Conservation (phyloP, 352 stramenopile genomes). For the Phytophthora chlamydospora region DNA sequence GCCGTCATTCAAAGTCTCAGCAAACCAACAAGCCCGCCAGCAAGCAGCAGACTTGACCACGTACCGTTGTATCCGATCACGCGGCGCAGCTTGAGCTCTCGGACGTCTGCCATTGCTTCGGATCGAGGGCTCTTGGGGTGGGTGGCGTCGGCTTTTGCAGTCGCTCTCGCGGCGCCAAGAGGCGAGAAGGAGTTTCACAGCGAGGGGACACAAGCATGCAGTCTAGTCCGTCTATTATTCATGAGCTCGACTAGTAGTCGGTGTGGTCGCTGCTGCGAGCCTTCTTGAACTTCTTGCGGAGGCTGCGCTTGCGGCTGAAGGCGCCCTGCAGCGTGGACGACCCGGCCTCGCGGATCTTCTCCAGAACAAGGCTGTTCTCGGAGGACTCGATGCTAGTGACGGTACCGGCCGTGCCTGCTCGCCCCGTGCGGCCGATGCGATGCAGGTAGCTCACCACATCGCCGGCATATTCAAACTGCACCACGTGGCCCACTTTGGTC, state of each 20-base stretch:
- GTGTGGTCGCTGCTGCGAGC: neutral
- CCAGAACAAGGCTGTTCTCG: conserved; percentile 66
- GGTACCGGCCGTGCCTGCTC: conserved; percentile 52
- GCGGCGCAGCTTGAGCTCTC: conserved; percentile 75
- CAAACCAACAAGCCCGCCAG: neutral
- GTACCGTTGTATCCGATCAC: conserved; percentile 87
- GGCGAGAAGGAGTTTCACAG: conserved; percentile 31
- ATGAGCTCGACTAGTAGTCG: no score
- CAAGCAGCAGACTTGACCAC: neutral
- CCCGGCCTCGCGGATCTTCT: conserved; percentile 69
- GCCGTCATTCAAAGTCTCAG: conserved; percentile 1
- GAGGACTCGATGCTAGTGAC: conserved; percentile 75
- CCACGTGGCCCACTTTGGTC: conserved; percentile 69
- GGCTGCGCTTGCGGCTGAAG: conserved; percentile 86
- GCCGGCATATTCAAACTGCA: conserved; percentile 84
- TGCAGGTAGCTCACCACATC: conserved; percentile 87
- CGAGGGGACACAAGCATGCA: conserved; percentile 7
- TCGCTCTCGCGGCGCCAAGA: conserved; percentile 1
- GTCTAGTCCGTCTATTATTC: no score
- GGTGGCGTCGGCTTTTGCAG: neutral
- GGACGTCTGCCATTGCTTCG: conserved; percentile 62
- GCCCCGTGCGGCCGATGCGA: conserved; percentile 76
- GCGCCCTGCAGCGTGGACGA: conserved; percentile 52
- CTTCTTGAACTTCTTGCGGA: conserved; percentile 86
- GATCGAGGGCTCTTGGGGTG: conserved; percentile 3